phyloP scores from a whole-genome alignment of 495 filamentous ascomycete genomes.

The Neurospora sp. region DNA sequence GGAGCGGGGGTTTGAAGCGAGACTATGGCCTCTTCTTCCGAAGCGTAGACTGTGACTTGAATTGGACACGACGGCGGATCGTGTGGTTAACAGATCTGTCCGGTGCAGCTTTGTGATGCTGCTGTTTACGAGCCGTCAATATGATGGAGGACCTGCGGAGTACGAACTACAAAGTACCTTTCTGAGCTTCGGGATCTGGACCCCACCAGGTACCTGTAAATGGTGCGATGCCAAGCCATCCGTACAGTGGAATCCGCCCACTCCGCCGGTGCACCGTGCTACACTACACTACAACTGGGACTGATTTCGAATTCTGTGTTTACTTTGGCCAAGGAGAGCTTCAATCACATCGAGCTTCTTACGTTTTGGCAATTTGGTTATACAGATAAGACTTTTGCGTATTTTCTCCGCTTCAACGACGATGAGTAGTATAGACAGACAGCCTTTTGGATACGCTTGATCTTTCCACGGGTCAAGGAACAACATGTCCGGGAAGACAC shows the following conservation, averaged over 20 bases:
- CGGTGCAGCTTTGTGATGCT: neutral
- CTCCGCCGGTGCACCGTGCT: neutral
- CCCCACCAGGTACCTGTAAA: neutral
- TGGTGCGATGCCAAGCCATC: neutral
- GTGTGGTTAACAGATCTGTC: neutral
- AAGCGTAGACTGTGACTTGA: neutral
- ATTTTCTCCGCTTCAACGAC: neutral
- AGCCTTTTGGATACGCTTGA: neutral
- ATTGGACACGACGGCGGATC: neutral
- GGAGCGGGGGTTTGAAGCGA: neutral
- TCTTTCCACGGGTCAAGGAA: neutral
- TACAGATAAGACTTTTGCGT: neutral
- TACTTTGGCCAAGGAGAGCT: neutral
- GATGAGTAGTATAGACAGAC: neutral
- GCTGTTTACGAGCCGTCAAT: neutral
- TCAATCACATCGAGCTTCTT: neutral
- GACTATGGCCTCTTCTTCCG: neutral
- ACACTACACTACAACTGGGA: neutral
- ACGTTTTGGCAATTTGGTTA: neutral
- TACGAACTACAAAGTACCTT: slow-evolving; percentile 1
- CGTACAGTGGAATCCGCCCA: neutral
- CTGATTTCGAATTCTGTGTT: neutral
- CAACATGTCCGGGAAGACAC: neutral
- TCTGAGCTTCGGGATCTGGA: neutral
- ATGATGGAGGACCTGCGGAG: neutral